Percentiles rank a stretch among this genome's conserved stretches.
Conservation (phyloP, 2,329 filamentous ascomycete species). For the Lomentospora prolificans region DNA sequence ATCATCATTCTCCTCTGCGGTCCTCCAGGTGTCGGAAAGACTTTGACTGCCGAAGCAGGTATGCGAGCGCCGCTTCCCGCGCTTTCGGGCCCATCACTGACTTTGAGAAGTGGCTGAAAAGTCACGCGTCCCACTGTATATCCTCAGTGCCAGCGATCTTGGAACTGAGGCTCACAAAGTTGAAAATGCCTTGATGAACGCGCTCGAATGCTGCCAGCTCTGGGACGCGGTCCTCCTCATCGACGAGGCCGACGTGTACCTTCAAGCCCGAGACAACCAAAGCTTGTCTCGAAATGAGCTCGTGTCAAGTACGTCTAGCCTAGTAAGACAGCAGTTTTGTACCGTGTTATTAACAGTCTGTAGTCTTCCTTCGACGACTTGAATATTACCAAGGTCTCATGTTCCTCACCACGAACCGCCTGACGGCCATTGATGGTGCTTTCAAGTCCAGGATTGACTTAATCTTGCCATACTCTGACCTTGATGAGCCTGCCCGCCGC, state of each 20-base stretch:
- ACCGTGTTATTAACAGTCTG: not conserved
- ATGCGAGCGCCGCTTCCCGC: not conserved
- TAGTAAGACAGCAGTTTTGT: no score
- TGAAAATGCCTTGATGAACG: slow-evolving; percentile 9
- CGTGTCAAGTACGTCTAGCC: not conserved
- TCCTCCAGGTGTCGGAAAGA: not conserved
- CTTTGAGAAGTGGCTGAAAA: slow-evolving; percentile 6
- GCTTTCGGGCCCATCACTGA: not conserved
- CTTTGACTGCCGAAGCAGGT: not conserved
- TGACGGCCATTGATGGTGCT: not conserved
- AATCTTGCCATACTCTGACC: not conserved
- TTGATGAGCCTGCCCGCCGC: not conserved
- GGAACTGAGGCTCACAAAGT: slow-evolving; percentile 9
- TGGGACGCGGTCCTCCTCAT: slow-evolving; percentile 14
- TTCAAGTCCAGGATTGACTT: not conserved
- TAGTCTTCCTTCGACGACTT: slow-evolving; percentile 6
- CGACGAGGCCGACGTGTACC: slow-evolving; percentile 15
- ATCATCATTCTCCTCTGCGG: not conserved
- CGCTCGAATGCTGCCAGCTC: slow-evolving; percentile 10
- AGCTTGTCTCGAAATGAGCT: not conserved
- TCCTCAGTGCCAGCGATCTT: slow-evolving; percentile 14
- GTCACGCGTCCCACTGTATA: slow-evolving; percentile 10
- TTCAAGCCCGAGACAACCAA: not conserved
- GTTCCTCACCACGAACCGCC: not conserved
- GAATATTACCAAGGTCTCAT: slow-evolving; percentile 7